These are phyloP conservation scores for Ophiostoma piceae DNA, from an alignment of 2,329 filamentous ascomycete species.

Conservation along the genomic window DNA sequence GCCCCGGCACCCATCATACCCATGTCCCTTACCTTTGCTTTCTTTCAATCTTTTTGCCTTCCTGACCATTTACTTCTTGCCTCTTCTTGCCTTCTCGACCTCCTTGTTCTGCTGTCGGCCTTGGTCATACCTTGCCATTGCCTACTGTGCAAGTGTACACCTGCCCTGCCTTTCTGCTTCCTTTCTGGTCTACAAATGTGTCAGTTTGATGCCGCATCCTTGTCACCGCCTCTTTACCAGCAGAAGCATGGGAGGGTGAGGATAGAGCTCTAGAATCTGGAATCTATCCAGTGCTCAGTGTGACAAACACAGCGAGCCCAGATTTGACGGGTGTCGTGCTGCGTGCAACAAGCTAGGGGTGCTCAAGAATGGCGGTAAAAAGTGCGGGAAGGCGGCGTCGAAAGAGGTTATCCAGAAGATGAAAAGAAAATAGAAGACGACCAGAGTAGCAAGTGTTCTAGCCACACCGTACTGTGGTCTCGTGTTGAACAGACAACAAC, in stretches of 20 bases:
- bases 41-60: not conserved
- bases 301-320: not conserved
- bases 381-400: not conserved
- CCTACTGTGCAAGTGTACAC: not conserved
- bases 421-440: too few species aligned
- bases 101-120: not conserved
- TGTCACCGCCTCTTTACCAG: constrained; percentile 1
- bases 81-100: not conserved
- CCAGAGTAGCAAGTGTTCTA: not conserved
- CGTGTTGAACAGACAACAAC: not conserved
- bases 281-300: not conserved
- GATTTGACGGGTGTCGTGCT: constrained; percentile 23
- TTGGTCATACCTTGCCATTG: constrained; percentile 2
- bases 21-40: not conserved
- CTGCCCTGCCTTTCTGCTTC: too few species aligned
- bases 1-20: constrained; percentile 1
- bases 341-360: constrained; percentile 15
- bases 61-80: too few species aligned
- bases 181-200: not conserved
- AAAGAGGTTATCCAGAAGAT: not conserved
- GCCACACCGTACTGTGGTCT: not conserved
- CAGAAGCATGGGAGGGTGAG: not conserved
- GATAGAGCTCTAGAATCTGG: not conserved
- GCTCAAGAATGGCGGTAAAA: not conserved
- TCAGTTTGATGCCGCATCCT: not conserved